Percentiles rank a stretch among this genome's conserved stretches.
These are phyloP conservation scores for Mortierella sp. DNA, from an alignment of 371 early-diverging fungal species.

Conservation along the genomic window DNA sequence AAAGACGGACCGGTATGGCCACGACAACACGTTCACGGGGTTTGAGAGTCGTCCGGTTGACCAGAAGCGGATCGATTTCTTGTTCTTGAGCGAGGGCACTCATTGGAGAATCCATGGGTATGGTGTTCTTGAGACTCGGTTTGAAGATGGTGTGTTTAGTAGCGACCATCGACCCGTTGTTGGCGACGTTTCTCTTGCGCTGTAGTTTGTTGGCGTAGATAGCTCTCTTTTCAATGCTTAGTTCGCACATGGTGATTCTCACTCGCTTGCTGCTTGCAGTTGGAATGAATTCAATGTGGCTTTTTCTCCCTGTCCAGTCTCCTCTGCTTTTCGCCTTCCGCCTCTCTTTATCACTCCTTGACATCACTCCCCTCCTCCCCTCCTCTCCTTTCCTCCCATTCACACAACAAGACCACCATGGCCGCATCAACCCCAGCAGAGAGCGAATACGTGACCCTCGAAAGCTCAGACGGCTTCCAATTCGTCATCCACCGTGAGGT, in stretches of 20 bases:
- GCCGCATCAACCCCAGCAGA: conserved; percentile 28
- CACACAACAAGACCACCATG: conserved; percentile 8
- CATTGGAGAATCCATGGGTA: conserved; percentile 35
- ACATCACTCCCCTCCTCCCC: not conserved
- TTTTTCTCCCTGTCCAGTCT: not conserved
- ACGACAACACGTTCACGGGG: conserved; percentile 62
- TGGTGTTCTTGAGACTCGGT: conserved; percentile 60
- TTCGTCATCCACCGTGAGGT: conserved; percentile 90
- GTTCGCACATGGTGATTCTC: not conserved
- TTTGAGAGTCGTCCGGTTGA: conserved; percentile 58
- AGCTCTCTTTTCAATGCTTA: not conserved
- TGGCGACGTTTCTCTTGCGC: conserved; percentile 21
- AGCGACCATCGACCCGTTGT: conserved; percentile 70
- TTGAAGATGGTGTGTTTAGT: conserved; percentile 61
- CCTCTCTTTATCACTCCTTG: not conserved
- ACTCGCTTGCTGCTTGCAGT: not conserved
- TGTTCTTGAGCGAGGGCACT: conserved; percentile 40
- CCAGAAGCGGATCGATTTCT: conserved; percentile 50
- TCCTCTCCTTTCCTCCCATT: too few relatives aligned
- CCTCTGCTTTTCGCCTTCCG: not conserved
- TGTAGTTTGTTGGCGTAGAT: not conserved
- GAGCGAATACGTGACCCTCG: conserved; percentile 78
- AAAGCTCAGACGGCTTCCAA: conserved; percentile 91
- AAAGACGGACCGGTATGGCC: conserved; percentile 59
- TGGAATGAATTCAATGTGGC: not conserved